These are phyloP conservation scores for Rhypophila decipiens DNA, from an alignment of 495 filamentous ascomycete genomes.

Conservation along the genomic window DNA sequence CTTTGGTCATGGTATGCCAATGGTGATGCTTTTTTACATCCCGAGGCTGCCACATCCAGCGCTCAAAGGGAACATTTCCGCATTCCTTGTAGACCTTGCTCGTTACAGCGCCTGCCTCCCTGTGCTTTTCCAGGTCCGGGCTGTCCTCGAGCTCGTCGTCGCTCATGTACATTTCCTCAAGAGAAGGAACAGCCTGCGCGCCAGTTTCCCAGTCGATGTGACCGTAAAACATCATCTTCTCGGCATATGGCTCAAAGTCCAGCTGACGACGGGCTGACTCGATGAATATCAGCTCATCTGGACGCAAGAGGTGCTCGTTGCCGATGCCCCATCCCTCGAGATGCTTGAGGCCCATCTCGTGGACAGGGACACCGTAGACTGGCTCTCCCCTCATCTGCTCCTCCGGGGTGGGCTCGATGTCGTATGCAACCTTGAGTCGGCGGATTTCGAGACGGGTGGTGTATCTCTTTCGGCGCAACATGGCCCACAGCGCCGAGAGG, in stretches of 20 bases:
- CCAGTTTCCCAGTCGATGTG: conserved; percentile 42
- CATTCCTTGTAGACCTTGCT: neutral
- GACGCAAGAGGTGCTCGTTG: conserved; percentile 35
- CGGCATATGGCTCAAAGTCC: conserved; percentile 33
- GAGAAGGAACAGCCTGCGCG: conserved; percentile 26
- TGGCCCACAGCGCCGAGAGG: conserved; percentile 41
- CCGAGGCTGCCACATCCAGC: neutral
- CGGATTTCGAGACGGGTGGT: conserved; percentile 34
- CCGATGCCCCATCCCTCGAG: conserved; percentile 46
- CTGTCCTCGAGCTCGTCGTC: conserved; percentile 22
- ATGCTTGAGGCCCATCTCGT: conserved; percentile 43
- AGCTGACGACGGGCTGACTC: conserved; percentile 44
- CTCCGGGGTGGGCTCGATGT: conserved; percentile 11
- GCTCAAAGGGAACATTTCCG: neutral
- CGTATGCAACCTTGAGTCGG: conserved; percentile 39
- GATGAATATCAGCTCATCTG: conserved; percentile 50
- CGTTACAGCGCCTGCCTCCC: neutral
- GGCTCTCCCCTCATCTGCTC: conserved; percentile 2
- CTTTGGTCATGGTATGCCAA: neutral
- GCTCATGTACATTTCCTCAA: conserved; percentile 42
- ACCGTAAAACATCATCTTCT: conserved; percentile 49
- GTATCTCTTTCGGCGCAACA: conserved; percentile 40
- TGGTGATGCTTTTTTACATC: neutral
- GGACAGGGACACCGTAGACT: conserved; percentile 42
- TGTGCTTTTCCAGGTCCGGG: neutral